phyloP scores from a whole-genome alignment of 257 asterid genomes.

The Ilex aquifolium region DNA sequence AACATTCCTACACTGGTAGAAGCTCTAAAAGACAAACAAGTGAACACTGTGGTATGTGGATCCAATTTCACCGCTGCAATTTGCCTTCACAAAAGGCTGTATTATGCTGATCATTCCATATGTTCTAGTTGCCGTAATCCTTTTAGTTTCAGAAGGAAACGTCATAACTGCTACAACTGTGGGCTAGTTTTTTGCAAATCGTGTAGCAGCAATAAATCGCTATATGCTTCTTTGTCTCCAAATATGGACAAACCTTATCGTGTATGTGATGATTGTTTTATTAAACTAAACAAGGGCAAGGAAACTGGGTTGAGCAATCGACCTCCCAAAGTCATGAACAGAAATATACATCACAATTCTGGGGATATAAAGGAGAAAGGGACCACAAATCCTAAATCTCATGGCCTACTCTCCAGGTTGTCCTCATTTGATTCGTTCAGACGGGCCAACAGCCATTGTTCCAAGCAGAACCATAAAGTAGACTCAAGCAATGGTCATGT shows the following conservation, averaged over 20 bases:
- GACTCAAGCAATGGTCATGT: slow-evolving; percentile 18
- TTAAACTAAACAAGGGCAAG: slow-evolving; percentile 42
- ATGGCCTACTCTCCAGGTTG: slow-evolving; percentile 36
- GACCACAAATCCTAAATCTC: slow-evolving; percentile 14
- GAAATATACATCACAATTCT: slow-evolving; percentile 16
- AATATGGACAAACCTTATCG: slow-evolving; percentile 41
- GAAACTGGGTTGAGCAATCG: slow-evolving; percentile 24
- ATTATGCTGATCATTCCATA: slow-evolving; percentile 34
- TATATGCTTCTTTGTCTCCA: slow-evolving; percentile 67
- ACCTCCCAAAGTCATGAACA: slow-evolving; percentile 42
- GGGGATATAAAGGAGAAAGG: slow-evolving; percentile 22
- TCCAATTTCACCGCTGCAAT: slow-evolving; percentile 53
- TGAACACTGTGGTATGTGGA: slow-evolving; percentile 54
- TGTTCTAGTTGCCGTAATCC: slow-evolving; percentile 58
- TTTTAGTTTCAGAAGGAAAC: slow-evolving; percentile 50
- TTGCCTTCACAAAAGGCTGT: slow-evolving; percentile 42
- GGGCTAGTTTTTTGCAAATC: slow-evolving; percentile 61
- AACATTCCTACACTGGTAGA: slow-evolving; percentile 51
- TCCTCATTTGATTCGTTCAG: slow-evolving; percentile 53
- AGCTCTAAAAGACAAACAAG: slow-evolving; percentile 48
- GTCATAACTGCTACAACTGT: slow-evolving; percentile 71
- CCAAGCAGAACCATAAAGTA: slow-evolving; percentile 30
- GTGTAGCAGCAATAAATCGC: slow-evolving; percentile 51
- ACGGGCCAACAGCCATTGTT: slow-evolving; percentile 18
- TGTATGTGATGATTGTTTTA: slow-evolving; percentile 60